phyloP scores from a whole-genome alignment of 1,284 basidiomycete genomes.

The Macrocystidia cucumis region DNA sequence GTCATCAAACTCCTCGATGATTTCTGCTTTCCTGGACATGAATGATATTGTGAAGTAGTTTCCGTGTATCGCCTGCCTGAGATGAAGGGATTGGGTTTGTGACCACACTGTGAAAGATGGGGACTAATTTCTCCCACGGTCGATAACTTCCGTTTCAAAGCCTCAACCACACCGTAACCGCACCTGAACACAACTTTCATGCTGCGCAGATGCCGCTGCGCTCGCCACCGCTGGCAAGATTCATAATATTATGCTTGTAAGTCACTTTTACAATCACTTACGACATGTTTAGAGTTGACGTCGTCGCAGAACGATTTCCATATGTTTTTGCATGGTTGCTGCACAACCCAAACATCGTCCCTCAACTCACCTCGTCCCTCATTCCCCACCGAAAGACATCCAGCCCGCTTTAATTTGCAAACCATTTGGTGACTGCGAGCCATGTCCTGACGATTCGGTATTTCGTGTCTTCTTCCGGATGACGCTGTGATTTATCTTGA shows the following conservation, averaged over 20 bases:
- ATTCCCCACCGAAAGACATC: conserved; percentile 18
- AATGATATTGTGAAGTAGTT: too few relatives aligned
- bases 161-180: too few relatives aligned
- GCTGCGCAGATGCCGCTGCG: conserved; percentile 24
- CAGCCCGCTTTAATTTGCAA: conserved; percentile 44
- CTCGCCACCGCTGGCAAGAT: conserved; percentile 21
- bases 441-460: conserved; percentile 76
- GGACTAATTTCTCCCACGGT: too few relatives aligned
- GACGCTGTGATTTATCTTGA: conserved; percentile 4
- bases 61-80: conserved; percentile 2
- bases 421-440: conserved; percentile 77
- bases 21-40: conserved; percentile 60
- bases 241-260: conserved; percentile 22
- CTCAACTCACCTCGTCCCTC: conserved; percentile 7
- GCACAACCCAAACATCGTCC: conserved; percentile 6
- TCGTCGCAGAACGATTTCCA: conserved; percentile 9
- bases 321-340: conserved; percentile 9
- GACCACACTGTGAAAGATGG: conserved; percentile 5
- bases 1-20: conserved; percentile 78
- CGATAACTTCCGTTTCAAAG: too few relatives aligned
- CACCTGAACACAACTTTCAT: too few relatives aligned
- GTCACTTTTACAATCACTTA: conserved; percentile 7
- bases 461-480: conserved; percentile 20
- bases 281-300: background rate
- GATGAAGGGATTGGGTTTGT: conserved; percentile 1